Percentiles rank a stretch among this genome's conserved stretches.
Evolutionary conservation across 73 alveolate genomes (phyloP).

Genomic region (Blepharisma japonicum): DNA sequence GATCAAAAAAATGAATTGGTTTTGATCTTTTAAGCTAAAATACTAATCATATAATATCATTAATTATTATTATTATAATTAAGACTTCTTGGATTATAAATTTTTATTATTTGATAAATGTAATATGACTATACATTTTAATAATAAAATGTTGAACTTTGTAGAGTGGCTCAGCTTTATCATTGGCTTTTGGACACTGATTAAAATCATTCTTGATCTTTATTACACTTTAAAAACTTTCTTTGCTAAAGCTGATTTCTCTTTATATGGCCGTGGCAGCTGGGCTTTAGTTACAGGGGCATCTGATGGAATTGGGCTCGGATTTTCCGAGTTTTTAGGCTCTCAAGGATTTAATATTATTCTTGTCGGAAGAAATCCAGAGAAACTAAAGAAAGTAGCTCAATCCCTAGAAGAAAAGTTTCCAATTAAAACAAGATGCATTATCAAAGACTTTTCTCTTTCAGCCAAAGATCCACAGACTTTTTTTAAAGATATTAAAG

Average conservation of each 20-base stretch:
- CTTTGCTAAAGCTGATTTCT: background rate
- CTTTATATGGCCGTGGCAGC: conserved; percentile 35
- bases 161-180: background rate
- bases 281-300: conserved; percentile 80
- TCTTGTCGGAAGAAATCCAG: conserved; percentile 56
- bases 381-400: conserved; percentile 39
- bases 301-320: conserved; percentile 68
- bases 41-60: no score
- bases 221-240: background rate
- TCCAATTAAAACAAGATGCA: background rate
- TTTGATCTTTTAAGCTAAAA: no score
- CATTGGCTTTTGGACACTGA: background rate
- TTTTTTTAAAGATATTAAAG: conserved; percentile 12
- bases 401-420: background rate
- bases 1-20: no score
- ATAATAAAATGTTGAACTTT: no score
- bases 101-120: no score
- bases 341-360: conserved; percentile 55
- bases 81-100: no score
- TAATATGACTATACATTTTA: no score
- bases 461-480: background rate
- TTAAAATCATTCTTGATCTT: background rate
- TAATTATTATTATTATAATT: no score
- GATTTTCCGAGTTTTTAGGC: conserved; percentile 56
- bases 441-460: background rate